phyloP scores from a whole-genome alignment of 805 yeast genomes.

The Suhomyces kilbournensis region DNA sequence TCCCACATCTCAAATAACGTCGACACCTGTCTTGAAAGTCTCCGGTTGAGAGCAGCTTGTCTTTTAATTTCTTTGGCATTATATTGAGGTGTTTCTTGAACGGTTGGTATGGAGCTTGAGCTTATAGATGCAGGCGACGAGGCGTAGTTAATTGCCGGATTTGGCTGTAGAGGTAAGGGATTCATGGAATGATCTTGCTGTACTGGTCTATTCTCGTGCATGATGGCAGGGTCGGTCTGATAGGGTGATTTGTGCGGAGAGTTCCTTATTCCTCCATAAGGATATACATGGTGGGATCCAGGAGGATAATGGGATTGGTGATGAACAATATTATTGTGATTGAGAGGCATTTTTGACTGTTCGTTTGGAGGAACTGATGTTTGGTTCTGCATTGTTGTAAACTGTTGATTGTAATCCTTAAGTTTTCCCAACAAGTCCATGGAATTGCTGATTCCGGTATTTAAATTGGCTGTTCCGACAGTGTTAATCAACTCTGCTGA shows the following conservation, averaged over 20 bases:
- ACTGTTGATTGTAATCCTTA: slow-evolving; percentile 1
- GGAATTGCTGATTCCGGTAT: slow-evolving; percentile 15
- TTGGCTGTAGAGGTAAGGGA: neutral
- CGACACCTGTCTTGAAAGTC: slow-evolving; percentile 27
- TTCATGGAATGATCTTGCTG: neutral
- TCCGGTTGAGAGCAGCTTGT: slow-evolving; percentile 17
- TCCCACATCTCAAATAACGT: slow-evolving; percentile 34
- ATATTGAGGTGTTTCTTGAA: neutral
- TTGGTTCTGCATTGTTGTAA: neutral
- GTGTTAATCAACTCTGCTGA: slow-evolving; percentile 10
- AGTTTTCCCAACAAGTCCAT: slow-evolving; percentile 16
- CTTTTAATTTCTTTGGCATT: slow-evolving; percentile 13
- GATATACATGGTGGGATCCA: neutral
- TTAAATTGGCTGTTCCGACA: slow-evolving; percentile 9
- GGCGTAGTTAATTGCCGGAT: neutral
- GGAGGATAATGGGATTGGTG: neutral
- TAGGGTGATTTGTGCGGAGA: neutral
- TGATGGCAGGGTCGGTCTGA: neutral
- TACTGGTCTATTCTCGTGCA: neutral
- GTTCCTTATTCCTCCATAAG: neutral
- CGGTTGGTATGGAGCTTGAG: neutral
- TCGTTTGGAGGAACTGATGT: neutral
- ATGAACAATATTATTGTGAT: neutral
- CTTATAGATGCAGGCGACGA: neutral
- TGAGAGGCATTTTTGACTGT: neutral